phyloP scores from a whole-genome alignment of 2,329 filamentous ascomycete species.

The Xylaria sp. region DNA sequence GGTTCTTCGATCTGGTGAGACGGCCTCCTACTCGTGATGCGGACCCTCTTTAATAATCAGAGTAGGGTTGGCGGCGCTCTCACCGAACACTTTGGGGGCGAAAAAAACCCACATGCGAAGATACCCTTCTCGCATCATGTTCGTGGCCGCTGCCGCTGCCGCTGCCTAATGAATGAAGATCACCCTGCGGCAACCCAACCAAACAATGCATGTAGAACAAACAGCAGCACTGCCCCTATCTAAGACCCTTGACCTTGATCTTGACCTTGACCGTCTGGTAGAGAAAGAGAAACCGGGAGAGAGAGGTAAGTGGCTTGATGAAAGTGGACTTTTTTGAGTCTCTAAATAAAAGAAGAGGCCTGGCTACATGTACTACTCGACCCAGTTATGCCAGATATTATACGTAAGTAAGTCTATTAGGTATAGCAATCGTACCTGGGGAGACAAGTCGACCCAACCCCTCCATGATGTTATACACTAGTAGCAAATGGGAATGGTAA shows the following conservation, averaged over 20 bases:
- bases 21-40: constrained; percentile 34
- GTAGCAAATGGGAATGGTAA: neutral
- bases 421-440: neutral
- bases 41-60: neutral
- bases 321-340: neutral
- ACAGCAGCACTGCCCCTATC: neutral
- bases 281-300: neutral
- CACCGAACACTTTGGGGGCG: constrained; percentile 17
- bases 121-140: constrained; percentile 14
- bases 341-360: neutral
- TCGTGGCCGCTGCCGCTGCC: neutral
- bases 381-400: neutral
- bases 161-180: constrained; percentile 24
- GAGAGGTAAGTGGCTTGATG: neutral
- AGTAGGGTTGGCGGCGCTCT: neutral
- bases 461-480: constrained; percentile 18
- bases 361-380: neutral
- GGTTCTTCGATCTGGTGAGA: constrained; percentile 20
- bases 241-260: neutral
- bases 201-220: neutral
- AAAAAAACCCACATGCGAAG: constrained; percentile 19
- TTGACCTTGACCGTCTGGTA: neutral
- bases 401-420: neutral
- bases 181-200: neutral
- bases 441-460: constrained; percentile 5